Conservation (phyloP, 305 asterid genomes). For the Rubia peregrina region DNA sequence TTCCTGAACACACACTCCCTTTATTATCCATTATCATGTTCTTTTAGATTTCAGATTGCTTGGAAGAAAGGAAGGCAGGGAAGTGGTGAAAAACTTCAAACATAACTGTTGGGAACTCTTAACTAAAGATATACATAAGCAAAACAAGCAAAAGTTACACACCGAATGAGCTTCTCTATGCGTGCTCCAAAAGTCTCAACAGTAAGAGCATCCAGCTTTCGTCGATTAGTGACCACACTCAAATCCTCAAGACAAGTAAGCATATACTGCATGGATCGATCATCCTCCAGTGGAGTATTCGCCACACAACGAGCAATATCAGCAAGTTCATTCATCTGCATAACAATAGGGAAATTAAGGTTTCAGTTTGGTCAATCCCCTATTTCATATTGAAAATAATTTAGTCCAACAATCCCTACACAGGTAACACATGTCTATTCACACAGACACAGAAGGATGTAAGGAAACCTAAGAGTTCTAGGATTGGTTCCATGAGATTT, state of each 20-base stretch:
- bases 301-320: constrained; percentile 98
- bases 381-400: background rate
- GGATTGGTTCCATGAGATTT: background rate
- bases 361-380: background rate
- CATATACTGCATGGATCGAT: constrained; percentile 72
- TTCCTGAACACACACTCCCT: background rate
- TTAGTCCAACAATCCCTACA: background rate
- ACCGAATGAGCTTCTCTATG: constrained; percentile 93
- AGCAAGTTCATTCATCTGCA: constrained; percentile 97
- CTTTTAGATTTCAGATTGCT: background rate
- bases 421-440: background rate
- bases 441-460: background rate
- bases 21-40: background rate
- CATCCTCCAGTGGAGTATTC: constrained; percentile 88
- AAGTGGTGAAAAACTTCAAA: background rate
- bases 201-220: constrained; percentile 89
- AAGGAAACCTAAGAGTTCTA: background rate
- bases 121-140: constrained; percentile 2
- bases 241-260: constrained; percentile 96
- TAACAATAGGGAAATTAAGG: constrained; percentile 9
- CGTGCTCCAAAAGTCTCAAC: constrained; percentile 99
- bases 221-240: constrained; percentile 76
- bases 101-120: background rate
- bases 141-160: constrained; percentile 22
- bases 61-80: background rate